Evolutionary conservation across 176 grass and related monocot species (phyloP).

Genomic region (Oryza rufipogon): DNA sequence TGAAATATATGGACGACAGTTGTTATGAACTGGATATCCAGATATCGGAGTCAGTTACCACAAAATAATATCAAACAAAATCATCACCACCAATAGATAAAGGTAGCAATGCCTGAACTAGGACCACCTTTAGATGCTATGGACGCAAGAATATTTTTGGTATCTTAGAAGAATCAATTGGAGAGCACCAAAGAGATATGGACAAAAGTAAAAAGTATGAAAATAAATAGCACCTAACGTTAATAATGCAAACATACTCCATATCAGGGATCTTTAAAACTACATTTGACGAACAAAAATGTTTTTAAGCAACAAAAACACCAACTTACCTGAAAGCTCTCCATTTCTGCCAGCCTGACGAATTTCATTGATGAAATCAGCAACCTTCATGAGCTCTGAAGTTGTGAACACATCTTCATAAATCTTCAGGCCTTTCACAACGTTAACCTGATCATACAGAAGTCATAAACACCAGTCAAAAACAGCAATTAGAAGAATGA

Average conservation of each 20-base stretch:
- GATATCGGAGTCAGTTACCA: slow-evolving; percentile 39
- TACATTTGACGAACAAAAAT: neutral
- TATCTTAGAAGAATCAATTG: slow-evolving; percentile 34
- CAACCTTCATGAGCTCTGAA: slow-evolving; percentile 78
- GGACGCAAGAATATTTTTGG: neutral
- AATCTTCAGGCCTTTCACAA: slow-evolving; percentile 95
- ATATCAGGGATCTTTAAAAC: neutral
- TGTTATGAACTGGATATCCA: slow-evolving; percentile 13
- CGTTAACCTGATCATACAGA: slow-evolving; percentile 79
- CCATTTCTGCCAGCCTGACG: slow-evolving; percentile 89
- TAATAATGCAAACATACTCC: neutral
- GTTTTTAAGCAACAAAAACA: slow-evolving; percentile 20
- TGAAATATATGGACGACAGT: slow-evolving; percentile 1
- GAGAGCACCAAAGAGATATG: slow-evolving; percentile 1
- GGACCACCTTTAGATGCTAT: slow-evolving; percentile 36
- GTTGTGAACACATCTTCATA: slow-evolving; percentile 91
- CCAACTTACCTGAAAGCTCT: slow-evolving; percentile 88
- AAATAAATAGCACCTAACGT: neutral
- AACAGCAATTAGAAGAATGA: neutral
- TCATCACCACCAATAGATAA: slow-evolving; percentile 19
- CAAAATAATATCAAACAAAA: slow-evolving; percentile 29
- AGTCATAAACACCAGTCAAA: slow-evolving; percentile 40
- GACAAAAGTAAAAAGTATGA: neutral
- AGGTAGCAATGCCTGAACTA: slow-evolving; percentile 25
- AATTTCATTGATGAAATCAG: slow-evolving; percentile 83